Evolutionary conservation across 495 filamentous ascomycete genomes (phyloP).

Genomic region (Aspergillus cavernicola): DNA sequence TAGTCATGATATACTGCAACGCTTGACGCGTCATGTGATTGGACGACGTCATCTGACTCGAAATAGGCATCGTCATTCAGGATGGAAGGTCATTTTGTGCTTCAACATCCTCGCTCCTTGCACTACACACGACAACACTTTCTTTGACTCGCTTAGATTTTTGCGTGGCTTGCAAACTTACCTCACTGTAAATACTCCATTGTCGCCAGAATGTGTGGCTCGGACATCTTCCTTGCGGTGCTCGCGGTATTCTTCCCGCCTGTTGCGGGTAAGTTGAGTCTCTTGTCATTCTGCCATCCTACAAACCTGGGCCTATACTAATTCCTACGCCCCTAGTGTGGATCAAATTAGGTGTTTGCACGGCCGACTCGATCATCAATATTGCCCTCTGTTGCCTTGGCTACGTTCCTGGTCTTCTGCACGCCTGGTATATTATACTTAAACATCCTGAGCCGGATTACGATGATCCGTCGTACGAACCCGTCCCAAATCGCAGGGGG

Average conservation of each 20-base stretch:
- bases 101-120: too few relatives aligned
- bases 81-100: too few relatives aligned
- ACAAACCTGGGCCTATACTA: background rate
- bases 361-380: conserved; percentile 91
- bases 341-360: conserved; percentile 94
- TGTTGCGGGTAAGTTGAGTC: conserved; percentile 67
- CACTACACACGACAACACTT: background rate
- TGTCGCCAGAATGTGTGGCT: conserved; percentile 53
- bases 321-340: conserved; percentile 61
- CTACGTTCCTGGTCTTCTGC: conserved; percentile 85
- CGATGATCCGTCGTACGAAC: conserved; percentile 58
- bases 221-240: conserved; percentile 84
- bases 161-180: too few relatives aligned
- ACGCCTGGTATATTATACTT: conserved; percentile 98
- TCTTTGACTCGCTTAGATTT: too few relatives aligned
- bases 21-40: background rate
- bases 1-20: too few relatives aligned
- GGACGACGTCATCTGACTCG: background rate
- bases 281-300: conserved; percentile 1
- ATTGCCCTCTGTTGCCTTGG: conserved; percentile 86
- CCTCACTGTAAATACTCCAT: background rate
- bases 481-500: conserved; percentile 44
- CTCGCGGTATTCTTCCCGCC: conserved; percentile 93
- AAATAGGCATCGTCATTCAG: background rate
- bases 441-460: conserved; percentile 71